Base-by-base conservation (phyloP, 495 filamentous ascomycete species). In the Physcia stellaris region DNA sequence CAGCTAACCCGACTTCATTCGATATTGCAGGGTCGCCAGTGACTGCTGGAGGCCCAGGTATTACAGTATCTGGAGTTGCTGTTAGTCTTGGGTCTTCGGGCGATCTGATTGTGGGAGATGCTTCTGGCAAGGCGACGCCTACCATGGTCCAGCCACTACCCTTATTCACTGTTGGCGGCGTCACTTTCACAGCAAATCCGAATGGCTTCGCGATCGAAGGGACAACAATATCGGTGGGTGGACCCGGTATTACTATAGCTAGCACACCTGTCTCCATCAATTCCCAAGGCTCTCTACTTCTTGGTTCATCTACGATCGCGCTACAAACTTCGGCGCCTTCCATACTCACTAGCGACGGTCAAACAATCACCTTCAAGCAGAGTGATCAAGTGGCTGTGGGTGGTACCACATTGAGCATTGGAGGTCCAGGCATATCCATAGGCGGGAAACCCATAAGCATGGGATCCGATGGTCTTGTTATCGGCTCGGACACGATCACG, bases 21-120 rank as follows among this genome's bases (percentile, higher is more conserved):
- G 32, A 26, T 6, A 31, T 46, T 20, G 43, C n/a, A 9, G 42
- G 46, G 6, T 31, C 42, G 11, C 40, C 41, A 13, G 36, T 51
- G 26, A 27, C 28, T 1, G 46, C 40, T 11, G 48, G 48, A 11
- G 48, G 48, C 13, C 22, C 35, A 17, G 48, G 38, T 4, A 26
- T 49, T 13, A 51, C 46, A 7, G 30, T 51, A 20, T 44, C 47
- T 6, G 35, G 39, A 13, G 49, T 47, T 6, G 28, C 45, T 4
- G 3, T 48, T 20, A 24, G 27, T 15, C 34, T 48, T 12, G 42
- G 17, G 12, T 18, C 42, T 11, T 33, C 39, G 12, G 42, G 24
- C 12, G 37, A 24, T 12, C 38, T 33, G 9, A 22, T 26, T 6
- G 4, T 12, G 1, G 20, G 21, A 11, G 16, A 11, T n/a, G n/a